Evolutionary conservation across 306 rosid species (phyloP), one percentile per base, ranked within the genome.

Genomic region (Cucurbita argyrosperma): DNA sequence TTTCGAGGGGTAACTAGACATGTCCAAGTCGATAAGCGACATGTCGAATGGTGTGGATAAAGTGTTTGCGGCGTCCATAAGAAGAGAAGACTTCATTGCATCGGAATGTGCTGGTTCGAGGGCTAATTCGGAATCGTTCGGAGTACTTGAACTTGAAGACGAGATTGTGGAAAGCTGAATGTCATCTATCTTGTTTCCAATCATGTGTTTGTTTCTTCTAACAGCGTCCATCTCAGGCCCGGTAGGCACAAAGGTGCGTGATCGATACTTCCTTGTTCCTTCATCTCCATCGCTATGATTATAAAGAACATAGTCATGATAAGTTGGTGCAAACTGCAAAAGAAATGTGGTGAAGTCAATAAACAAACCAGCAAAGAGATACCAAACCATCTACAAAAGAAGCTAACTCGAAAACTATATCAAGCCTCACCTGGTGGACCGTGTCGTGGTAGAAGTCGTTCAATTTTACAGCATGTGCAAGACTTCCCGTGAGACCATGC

Each of bases 391-490:
- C 45, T 13, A 12, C 40, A 7, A 46, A 21, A 14, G 30, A 26
- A 71, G 64, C 64, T 3, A 37, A 21, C 76, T 26, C 0, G 59
- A 69, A 69, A 69, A 69, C 46, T 14, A 14, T 15, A 70, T 30
- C 30, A 70, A 54, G 71, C 46, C 80, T 85, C 82, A 95, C 97
- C 92, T 95, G 99, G 86, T 91, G 97, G 76, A 91, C 97, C 1
- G 99, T 95, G 76, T 95, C 99, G 15, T 95, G 96, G 84, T 95
- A 95, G 74, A 95, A 89, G 81, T 95, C 99, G 68, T 91, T 95
- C 67, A 95, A 82, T 82, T 87, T 91, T 70, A 95, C 45, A 6
- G 99, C 99, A 75, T 95, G 99, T 63, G 91, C 85, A 68, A 95
- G 92, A 82, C 97, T 95, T 79, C 91, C 91, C 1, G 99, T 85